These are phyloP conservation scores for Xylaria sp. DNA, from an alignment of 2,329 filamentous ascomycete genomes.

Conservation along the genomic window DNA sequence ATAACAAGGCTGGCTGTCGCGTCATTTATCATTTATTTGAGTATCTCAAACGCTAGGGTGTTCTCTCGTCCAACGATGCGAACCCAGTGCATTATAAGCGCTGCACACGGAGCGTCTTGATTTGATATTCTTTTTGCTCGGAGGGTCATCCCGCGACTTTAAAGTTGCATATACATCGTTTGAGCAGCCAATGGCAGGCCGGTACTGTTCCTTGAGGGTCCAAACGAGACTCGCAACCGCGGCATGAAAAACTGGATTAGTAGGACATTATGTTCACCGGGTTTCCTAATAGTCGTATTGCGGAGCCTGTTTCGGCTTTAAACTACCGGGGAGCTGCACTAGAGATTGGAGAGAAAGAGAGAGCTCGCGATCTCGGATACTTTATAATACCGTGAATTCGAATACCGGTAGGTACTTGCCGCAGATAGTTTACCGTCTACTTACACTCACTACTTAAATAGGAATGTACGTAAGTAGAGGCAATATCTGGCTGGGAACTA, in stretches of 20 bases:
- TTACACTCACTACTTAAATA: constrained; percentile 13
- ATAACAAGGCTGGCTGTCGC: constrained; percentile 14
- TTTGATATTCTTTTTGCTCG: constrained; percentile 24
- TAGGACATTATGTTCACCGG: too few species aligned
- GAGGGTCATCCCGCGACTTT: neutral
- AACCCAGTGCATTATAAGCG: constrained; percentile 13
- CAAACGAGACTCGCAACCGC: constrained; percentile 13
- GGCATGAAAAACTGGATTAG: neutral
- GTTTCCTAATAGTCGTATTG: neutral
- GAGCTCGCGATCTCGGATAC: neutral
- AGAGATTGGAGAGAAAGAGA: neutral
- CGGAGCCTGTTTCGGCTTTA: neutral
- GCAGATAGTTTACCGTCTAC: neutral
- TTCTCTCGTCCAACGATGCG: neutral
- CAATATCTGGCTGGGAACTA: neutral
- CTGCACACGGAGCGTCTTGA: constrained; percentile 7
- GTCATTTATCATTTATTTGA: constrained; percentile 28
- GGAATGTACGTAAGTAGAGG: constrained; percentile 16
- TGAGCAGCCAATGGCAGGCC: constrained; percentile 7
- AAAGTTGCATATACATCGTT: constrained; percentile 20
- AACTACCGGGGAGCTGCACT: constrained; percentile 6
- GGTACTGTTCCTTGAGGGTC: constrained; percentile 3
- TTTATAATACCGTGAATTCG: neutral
- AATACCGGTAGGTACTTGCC: neutral
- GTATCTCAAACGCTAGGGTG: constrained; percentile 18